These are phyloP conservation scores for Ashbya aceris DNA, from an alignment of 1,139 yeast species.

Conservation along the genomic window DNA sequence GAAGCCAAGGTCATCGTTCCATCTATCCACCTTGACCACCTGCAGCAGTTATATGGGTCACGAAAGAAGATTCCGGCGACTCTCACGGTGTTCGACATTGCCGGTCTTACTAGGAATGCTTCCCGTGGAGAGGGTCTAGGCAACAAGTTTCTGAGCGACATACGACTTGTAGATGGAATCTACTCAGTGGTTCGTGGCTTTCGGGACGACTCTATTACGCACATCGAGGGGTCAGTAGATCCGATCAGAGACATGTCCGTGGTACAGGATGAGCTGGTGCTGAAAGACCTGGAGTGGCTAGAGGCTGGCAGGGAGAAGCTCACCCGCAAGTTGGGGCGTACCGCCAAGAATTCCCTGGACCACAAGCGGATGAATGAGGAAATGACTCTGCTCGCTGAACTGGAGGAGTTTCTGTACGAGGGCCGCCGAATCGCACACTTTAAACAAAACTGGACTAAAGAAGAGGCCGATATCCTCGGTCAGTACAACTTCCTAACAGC, in stretches of 20 bases:
- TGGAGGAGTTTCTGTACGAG: conserved; percentile 46
- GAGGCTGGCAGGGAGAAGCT: conserved; percentile 46
- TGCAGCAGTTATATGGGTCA: conserved; percentile 40
- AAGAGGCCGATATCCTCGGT: conserved; percentile 50
- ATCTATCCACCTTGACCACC: conserved; percentile 39
- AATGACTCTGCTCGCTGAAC: conserved; percentile 37
- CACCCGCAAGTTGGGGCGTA: conserved; percentile 35
- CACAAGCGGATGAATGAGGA: conserved; percentile 35
- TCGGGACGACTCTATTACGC: conserved; percentile 58
- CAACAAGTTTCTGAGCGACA: conserved; percentile 62
- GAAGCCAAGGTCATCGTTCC: conserved; percentile 55
- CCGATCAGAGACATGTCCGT: conserved; percentile 60
- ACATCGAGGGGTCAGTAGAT: conserved; percentile 53
- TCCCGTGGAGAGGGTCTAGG: conserved; percentile 72
- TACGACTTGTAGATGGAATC: conserved; percentile 64
- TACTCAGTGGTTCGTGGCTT: conserved; percentile 66
- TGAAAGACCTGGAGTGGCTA: conserved; percentile 60
- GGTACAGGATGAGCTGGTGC: conserved; percentile 62
- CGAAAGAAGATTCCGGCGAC: conserved; percentile 46
- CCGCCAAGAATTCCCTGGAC: conserved; percentile 32
- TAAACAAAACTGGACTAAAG: conserved; percentile 42
- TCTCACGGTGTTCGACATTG: conserved; percentile 59
- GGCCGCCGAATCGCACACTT: conserved; percentile 45
- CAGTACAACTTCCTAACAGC: conserved; percentile 56
- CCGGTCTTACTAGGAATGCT: conserved; percentile 68